phyloP scores from a whole-genome alignment of 495 filamentous ascomycete genomes.

The Xylaria telfairii region DNA sequence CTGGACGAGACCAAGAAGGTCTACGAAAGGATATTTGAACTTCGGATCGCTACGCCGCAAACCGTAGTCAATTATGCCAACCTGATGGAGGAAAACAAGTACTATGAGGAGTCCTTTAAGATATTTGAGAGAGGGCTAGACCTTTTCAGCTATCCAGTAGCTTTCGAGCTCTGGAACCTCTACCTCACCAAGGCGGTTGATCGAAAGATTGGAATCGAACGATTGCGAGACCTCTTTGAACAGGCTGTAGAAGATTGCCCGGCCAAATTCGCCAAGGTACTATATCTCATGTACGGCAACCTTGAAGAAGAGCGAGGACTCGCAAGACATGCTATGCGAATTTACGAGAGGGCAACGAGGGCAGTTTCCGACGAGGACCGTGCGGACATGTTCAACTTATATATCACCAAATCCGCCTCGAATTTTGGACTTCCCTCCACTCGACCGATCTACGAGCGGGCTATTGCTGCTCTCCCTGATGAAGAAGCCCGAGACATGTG shows the following conservation, averaged over 20 bases:
- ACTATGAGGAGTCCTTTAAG: conserved; percentile 98
- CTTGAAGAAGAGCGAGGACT: conserved; percentile 96
- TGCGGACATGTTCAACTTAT: conserved; percentile 98
- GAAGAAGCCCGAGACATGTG: conserved; percentile 97
- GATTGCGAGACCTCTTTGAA: conserved; percentile 94
- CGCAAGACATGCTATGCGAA: conserved; percentile 97
- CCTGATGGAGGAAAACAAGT: conserved; percentile 91
- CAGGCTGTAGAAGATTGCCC: conserved; percentile 95
- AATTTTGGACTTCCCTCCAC: conserved; percentile 98
- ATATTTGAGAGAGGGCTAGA: conserved; percentile 96
- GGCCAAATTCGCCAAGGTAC: conserved; percentile 91
- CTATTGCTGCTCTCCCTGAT: conserved; percentile 90
- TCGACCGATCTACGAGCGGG: conserved; percentile 95
- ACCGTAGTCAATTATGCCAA: conserved; percentile 99
- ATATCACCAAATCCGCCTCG: conserved; percentile 97
- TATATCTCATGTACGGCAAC: conserved; percentile 98
- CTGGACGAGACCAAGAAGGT: conserved; percentile 92
- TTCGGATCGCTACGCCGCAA: conserved; percentile 96
- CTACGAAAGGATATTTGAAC: conserved; percentile 97
- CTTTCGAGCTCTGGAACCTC: conserved; percentile 98
- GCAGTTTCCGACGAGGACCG: conserved; percentile 95
- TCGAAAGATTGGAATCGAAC: conserved; percentile 92
- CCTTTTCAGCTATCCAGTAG: conserved; percentile 96
- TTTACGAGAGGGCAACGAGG: conserved; percentile 96
- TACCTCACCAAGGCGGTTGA: conserved; percentile 98